phyloP scores from a whole-genome alignment of 306 rosid genomes.

The Leucaena leucocephala region DNA sequence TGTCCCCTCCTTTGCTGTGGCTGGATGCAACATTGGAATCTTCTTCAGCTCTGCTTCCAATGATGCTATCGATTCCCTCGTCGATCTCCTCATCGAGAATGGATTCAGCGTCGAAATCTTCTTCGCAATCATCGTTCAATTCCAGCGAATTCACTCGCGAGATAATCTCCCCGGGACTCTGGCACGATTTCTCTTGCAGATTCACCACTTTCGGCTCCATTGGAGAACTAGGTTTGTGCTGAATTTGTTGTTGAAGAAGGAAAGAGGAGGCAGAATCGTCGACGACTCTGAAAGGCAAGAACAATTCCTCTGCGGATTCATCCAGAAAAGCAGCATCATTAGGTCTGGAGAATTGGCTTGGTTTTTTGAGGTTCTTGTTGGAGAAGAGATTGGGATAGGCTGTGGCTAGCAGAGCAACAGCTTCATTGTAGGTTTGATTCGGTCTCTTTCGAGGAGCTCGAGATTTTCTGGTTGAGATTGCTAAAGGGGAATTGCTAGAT shows the following conservation, averaged over 20 bases:
- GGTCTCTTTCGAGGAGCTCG: constrained; percentile 86
- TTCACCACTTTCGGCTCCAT: constrained; percentile 48
- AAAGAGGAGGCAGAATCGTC: constrained; percentile 55
- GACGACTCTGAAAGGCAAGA: constrained; percentile 64
- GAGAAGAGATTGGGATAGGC: constrained; percentile 88
- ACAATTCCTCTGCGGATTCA: constrained; percentile 50
- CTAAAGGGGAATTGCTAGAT: constrained; percentile 66
- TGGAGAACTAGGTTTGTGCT: constrained; percentile 36
- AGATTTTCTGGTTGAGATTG: constrained; percentile 75
- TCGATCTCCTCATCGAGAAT: constrained; percentile 87
- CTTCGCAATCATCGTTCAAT: constrained; percentile 46
- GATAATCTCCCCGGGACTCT: constrained; percentile 74
- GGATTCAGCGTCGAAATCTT: constrained; percentile 83
- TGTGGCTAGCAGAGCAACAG: constrained; percentile 80
- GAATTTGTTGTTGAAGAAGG: constrained; percentile 46
- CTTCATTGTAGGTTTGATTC: constrained; percentile 92
- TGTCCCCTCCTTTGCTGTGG: not conserved
- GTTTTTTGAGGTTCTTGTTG: constrained; percentile 50
- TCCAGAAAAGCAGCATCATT: constrained; percentile 41
- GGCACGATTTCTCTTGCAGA: constrained; percentile 50
- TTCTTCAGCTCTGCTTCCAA: constrained; percentile 58
- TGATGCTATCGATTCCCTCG: constrained; percentile 86
- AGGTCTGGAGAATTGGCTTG: constrained; percentile 48
- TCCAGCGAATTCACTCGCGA: constrained; percentile 54
- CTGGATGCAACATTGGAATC: constrained; percentile 15